Conservation (phyloP, 352 stramenopile genomes). For the Aphanomyces stellatus region DNA sequence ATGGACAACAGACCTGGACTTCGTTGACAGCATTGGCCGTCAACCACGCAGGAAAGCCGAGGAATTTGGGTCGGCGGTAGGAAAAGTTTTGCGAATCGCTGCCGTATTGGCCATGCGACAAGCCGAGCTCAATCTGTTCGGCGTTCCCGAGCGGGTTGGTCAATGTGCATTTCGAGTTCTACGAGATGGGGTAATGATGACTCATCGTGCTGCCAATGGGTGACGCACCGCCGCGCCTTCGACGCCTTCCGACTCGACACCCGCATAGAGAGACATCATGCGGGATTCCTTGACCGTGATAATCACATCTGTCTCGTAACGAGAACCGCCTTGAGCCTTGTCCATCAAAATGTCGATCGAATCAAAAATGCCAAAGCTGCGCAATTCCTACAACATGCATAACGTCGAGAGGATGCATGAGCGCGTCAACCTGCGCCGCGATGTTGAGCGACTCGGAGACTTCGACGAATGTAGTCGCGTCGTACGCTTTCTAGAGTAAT, state of each 20-base stretch:
- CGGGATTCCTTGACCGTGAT: slow-evolving; percentile 84
- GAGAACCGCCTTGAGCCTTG: slow-evolving; percentile 41
- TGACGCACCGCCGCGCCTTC: slow-evolving; percentile 64
- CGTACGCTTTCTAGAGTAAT: not conserved
- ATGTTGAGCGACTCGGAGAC: slow-evolving; percentile 14
- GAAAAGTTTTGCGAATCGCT: slow-evolving; percentile 78
- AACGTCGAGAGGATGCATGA: slow-evolving; percentile 52
- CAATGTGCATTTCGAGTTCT: slow-evolving; percentile 35
- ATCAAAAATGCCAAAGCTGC: slow-evolving; percentile 77
- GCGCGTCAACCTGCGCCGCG: not conserved
- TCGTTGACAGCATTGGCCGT: slow-evolving; percentile 69
- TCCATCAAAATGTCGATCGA: slow-evolving; percentile 75
- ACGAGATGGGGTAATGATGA: not conserved
- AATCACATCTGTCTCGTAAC: slow-evolving; percentile 74
- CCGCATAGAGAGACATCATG: slow-evolving; percentile 77
- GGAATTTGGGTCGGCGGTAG: slow-evolving; percentile 81
- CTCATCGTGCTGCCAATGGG: not conserved
- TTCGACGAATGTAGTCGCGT: not conserved
- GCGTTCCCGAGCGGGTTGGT: slow-evolving; percentile 76
- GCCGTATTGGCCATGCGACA: slow-evolving; percentile 75
- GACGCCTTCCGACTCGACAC: slow-evolving; percentile 75
- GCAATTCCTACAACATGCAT: slow-evolving; percentile 53
- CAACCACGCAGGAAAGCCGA: slow-evolving; percentile 71
- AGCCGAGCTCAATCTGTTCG: slow-evolving; percentile 72
- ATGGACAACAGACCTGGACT: slow-evolving; percentile 40